Evolutionary conservation across 106 monocot genomes (phyloP).

Genomic region (Apostasia shenzhenica): DNA sequence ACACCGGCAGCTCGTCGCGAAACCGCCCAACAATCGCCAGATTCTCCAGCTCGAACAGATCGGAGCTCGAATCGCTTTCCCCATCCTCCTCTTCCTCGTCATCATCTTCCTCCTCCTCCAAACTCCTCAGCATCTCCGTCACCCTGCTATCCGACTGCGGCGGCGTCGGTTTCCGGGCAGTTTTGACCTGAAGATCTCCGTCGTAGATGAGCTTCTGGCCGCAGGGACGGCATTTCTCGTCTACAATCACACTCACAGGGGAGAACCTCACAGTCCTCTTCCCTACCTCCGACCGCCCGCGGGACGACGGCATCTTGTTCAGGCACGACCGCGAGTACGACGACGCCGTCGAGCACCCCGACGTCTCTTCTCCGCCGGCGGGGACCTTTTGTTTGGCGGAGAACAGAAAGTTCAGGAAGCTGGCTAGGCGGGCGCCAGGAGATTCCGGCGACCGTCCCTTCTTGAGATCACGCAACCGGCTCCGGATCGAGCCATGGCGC

Average conservation of each 20-base stretch:
- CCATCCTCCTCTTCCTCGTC: slow-evolving; percentile 18
- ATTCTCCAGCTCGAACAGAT: slow-evolving; percentile 75
- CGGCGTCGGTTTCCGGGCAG: slow-evolving; percentile 7
- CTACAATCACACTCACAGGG: slow-evolving; percentile 19
- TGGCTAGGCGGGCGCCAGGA: slow-evolving; percentile 39
- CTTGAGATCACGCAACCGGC: slow-evolving; percentile 35
- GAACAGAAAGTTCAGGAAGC: slow-evolving; percentile 43
- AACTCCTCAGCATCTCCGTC: slow-evolving; percentile 5
- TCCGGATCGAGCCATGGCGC: slow-evolving; percentile 18
- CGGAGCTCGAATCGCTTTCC: slow-evolving; percentile 42
- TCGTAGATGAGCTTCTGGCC: slow-evolving; percentile 6
- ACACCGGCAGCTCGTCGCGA: slow-evolving; percentile 54
- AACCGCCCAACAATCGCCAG: slow-evolving; percentile 20
- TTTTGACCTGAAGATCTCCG: neutral
- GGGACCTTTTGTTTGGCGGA: neutral
- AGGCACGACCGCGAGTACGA: slow-evolving; percentile 63
- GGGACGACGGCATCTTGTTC: slow-evolving; percentile 34
- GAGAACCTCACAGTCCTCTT: slow-evolving; percentile 39
- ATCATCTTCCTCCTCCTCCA: slow-evolving; percentile 13
- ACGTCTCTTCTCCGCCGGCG: slow-evolving; percentile 2
- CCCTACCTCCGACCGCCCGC: neutral
- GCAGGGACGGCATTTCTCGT: neutral
- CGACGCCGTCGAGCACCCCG: slow-evolving; percentile 48
- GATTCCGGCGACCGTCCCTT: slow-evolving; percentile 28
- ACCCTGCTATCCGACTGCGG: neutral